phyloP scores from a whole-genome alignment of 257 asterid genomes.

The Agastache rugosa region DNA sequence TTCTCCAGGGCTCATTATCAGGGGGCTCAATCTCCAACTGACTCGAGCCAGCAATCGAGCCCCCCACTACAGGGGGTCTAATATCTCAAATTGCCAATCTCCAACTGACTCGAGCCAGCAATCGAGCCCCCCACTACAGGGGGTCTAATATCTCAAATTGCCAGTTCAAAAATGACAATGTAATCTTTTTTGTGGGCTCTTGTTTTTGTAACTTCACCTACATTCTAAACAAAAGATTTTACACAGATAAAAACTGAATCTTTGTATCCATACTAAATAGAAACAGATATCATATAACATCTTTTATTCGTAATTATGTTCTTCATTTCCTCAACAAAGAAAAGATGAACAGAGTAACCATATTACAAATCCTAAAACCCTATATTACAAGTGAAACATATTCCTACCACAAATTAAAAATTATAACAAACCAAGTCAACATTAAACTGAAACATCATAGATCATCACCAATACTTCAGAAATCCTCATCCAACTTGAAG shows the following conservation, averaged over 20 bases:
- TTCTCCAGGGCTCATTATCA: too few relatives aligned
- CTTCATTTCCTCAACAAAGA: slow-evolving; percentile 15
- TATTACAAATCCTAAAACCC: background rate
- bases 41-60: too few relatives aligned
- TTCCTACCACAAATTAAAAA: background rate
- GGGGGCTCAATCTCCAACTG: too few relatives aligned
- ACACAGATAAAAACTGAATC: background rate
- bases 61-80: too few relatives aligned
- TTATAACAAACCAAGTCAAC: background rate
- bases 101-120: too few relatives aligned
- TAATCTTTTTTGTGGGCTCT: background rate
- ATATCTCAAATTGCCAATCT: too few relatives aligned
- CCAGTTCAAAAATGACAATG: background rate
- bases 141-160: too few relatives aligned
- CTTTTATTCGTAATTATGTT: background rate
- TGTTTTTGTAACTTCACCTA: background rate
- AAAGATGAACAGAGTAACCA: slow-evolving; percentile 4
- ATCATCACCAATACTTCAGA: slow-evolving; percentile 39
- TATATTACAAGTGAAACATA: slow-evolving; percentile 17
- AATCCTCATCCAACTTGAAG: slow-evolving; percentile 83
- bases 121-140: too few relatives aligned
- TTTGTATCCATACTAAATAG: background rate
- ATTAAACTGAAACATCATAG: background rate
- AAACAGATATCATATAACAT: too few relatives aligned
- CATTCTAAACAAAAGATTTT: background rate